Percentiles rank a stretch among this genome's conserved stretches.
phyloP scores from a whole-genome alignment of 768 basidiomycete genomes.

The Boletus rex-veris region DNA sequence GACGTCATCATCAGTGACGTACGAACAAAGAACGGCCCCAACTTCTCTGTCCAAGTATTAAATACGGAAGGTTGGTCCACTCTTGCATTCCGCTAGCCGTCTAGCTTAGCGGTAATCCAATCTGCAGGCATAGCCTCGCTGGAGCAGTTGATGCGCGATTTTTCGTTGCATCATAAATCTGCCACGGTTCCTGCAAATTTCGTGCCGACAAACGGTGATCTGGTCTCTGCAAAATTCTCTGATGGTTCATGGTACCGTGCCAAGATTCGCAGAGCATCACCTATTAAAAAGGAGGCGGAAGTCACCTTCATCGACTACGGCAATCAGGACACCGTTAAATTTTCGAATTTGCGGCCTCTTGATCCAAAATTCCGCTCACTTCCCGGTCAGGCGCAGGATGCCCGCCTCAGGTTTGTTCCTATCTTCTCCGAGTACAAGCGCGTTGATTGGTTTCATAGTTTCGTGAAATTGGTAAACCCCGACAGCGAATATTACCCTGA shows the following conservation, averaged over 20 bases:
- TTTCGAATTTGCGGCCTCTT: constrained; percentile 81
- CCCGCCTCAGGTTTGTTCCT: constrained; percentile 69
- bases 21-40: constrained; percentile 66
- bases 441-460: constrained; percentile 44
- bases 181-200: constrained; percentile 64
- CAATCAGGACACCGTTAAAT: constrained; percentile 86
- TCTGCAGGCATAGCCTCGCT: constrained; percentile 79
- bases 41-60: constrained; percentile 90
- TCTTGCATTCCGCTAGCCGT: not conserved
- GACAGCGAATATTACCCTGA: constrained; percentile 87
- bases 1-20: constrained; percentile 93
- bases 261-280: constrained; percentile 80
- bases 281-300: constrained; percentile 90
- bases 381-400: constrained; percentile 92
- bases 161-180: constrained; percentile 79
- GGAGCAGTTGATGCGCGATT: constrained; percentile 93
- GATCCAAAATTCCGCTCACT: constrained; percentile 87
- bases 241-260: constrained; percentile 97
- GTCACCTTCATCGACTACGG: constrained; percentile 95
- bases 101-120: not conserved
- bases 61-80: constrained; percentile 76
- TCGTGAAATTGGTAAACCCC: constrained; percentile 75
- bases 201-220: constrained; percentile 77
- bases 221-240: constrained; percentile 93
- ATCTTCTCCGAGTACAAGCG: not conserved